phyloP scores from a whole-genome alignment of 257 asterid species.

The Penstemon davidsonii region DNA sequence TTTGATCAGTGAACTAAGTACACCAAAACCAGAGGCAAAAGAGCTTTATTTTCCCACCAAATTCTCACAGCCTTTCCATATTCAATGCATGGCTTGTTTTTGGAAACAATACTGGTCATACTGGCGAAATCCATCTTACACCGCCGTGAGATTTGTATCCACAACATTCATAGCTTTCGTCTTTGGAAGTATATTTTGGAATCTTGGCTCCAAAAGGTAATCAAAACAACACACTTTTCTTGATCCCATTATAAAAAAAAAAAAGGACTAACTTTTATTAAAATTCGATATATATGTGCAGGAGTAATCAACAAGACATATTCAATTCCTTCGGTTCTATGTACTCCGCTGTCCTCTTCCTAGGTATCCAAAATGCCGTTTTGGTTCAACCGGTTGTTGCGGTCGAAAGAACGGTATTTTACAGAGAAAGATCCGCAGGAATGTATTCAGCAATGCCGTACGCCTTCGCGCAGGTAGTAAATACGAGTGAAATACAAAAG shows the following conservation, averaged over 20 bases:
- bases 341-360: constrained; percentile 40
- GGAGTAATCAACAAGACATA: constrained; percentile 34
- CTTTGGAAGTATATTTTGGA: constrained; percentile 63
- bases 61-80: constrained; percentile 45
- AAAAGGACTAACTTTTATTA: background rate
- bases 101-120: constrained; percentile 63
- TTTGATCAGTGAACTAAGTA: constrained; percentile 42
- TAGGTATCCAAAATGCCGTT: constrained; percentile 37
- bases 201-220: constrained; percentile 54
- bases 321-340: constrained; percentile 41
- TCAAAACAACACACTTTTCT: background rate
- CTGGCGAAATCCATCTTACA: constrained; percentile 58
- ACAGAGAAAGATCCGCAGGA: constrained; percentile 62
- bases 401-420: constrained; percentile 49
- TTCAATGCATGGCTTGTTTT: constrained; percentile 54
- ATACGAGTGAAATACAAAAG: background rate
- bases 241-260: background rate
- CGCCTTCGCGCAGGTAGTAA: constrained; percentile 48
- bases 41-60: constrained; percentile 42
- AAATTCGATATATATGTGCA: constrained; percentile 22
- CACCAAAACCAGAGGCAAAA: constrained; percentile 39
- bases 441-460: constrained; percentile 64
- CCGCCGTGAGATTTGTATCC: constrained; percentile 49
- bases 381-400: constrained; percentile 48
- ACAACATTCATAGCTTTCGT: constrained; percentile 38